Evolutionary conservation across 305 asterid species (phyloP).

Genomic region (Fraxinus albicans): DNA sequence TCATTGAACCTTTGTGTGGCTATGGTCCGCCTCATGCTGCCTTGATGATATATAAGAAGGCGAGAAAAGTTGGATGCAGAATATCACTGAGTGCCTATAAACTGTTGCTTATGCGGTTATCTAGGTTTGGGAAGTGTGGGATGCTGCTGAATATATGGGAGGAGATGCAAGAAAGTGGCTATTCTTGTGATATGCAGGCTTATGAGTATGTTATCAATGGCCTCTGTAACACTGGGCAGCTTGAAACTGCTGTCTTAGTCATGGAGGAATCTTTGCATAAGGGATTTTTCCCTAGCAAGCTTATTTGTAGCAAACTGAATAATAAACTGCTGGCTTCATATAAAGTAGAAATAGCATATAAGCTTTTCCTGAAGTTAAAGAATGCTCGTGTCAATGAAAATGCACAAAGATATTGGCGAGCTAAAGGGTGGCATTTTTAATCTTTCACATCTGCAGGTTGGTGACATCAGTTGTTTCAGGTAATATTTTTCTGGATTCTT

Average conservation of each 20-base stretch:
- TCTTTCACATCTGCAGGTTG: constrained; percentile 1
- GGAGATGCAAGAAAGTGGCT: constrained; percentile 80
- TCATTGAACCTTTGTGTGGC: constrained; percentile 65
- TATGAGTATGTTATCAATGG: constrained; percentile 75
- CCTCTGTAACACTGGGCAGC: constrained; percentile 76
- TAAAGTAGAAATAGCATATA: constrained; percentile 72
- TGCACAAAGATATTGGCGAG: constrained; percentile 75
- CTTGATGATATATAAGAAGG: constrained; percentile 70
- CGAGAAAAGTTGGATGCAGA: constrained; percentile 63
- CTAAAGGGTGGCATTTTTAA: constrained; percentile 88
- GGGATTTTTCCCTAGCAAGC: constrained; percentile 69
- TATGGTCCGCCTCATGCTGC: constrained; percentile 97
- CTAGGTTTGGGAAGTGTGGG: constrained; percentile 86
- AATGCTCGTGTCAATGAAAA: constrained; percentile 63
- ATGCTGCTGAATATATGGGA: constrained; percentile 66
- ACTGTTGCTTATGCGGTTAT: constrained; percentile 68
- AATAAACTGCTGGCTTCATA: constrained; percentile 64
- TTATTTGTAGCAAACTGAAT: constrained; percentile 73
- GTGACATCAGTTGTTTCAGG: not conserved
- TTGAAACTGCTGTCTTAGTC: constrained; percentile 63
- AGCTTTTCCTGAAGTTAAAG: constrained; percentile 63
- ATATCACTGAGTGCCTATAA: constrained; percentile 68
- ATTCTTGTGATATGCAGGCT: constrained; percentile 67
- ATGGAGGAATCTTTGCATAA: constrained; percentile 67
- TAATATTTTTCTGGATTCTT: constrained; percentile 2